A percentile compares a stretch with the other conserved stretches of the same genome.
Conservation (phyloP, 208 protist species). For the Leishmania tarentolae region DNA sequence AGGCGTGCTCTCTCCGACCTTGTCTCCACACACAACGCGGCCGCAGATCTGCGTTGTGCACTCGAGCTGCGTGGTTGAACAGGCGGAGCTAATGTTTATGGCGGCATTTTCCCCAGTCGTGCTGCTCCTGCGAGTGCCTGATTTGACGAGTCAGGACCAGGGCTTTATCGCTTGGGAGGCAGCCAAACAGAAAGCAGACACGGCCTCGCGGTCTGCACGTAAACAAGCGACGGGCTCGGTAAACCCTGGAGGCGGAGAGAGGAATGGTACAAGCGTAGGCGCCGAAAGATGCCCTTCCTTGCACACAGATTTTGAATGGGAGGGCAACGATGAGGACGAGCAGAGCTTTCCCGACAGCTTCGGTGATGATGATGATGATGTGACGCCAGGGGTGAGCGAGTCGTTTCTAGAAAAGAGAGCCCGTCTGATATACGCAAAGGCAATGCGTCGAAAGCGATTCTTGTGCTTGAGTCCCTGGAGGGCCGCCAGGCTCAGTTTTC, state of each 20-base stretch:
- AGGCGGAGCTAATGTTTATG: constrained; percentile 19
- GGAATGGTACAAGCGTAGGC: background rate
- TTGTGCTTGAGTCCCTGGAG: background rate
- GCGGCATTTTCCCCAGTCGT: constrained; percentile 9
- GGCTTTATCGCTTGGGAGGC: background rate
- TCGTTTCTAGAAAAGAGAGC: background rate
- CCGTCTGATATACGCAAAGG: background rate
- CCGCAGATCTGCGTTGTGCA: constrained; percentile 14
- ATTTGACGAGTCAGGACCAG: background rate
- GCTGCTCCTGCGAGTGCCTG: constrained; percentile 8
- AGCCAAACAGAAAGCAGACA: background rate
- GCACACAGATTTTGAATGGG: background rate
- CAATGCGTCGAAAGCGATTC: background rate
- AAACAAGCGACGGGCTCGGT: background rate
- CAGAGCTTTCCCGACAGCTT: background rate
- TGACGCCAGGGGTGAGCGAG: background rate
- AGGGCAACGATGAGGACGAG: background rate
- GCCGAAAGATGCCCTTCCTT: background rate
- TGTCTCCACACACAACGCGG: background rate
- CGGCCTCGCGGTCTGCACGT: background rate
- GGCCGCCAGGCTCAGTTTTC: background rate
- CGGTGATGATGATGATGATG: background rate
- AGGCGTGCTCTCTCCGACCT: background rate
- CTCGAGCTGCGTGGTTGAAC: constrained; percentile 26
- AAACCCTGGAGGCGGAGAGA: background rate